Conservation (phyloP, 768 basidiomycete species). For the Psilocybe cubensis region DNA sequence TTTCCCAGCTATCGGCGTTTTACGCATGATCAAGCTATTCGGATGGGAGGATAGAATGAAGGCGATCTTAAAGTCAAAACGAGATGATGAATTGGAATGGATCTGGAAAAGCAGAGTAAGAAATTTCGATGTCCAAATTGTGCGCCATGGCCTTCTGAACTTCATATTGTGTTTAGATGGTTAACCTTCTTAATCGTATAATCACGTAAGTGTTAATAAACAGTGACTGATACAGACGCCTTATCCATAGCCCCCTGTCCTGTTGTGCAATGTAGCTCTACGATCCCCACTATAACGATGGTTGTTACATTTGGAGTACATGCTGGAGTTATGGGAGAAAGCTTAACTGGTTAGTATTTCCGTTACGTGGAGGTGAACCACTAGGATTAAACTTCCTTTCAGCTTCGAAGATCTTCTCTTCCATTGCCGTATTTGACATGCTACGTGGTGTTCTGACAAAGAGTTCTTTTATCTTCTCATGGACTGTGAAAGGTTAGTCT, state of each 20-base stretch:
- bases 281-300: constrained; percentile 69
- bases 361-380: constrained; percentile 25
- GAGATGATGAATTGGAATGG: constrained; percentile 65
- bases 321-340: constrained; percentile 37
- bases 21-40: constrained; percentile 80
- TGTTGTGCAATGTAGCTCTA: constrained; percentile 39
- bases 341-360: constrained; percentile 21
- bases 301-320: constrained; percentile 63
- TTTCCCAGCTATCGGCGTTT: constrained; percentile 50
- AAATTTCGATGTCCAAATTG: not conserved
- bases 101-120: constrained; percentile 43
- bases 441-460: constrained; percentile 55
- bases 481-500: constrained; percentile 13
- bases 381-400: constrained; percentile 26
- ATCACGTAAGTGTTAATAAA: not conserved
- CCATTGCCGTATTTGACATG: constrained; percentile 47
- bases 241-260: not conserved
- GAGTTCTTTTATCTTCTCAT: constrained; percentile 24
- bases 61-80: constrained; percentile 53
- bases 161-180: not conserved
- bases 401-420: constrained; percentile 48
- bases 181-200: not conserved
- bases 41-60: constrained; percentile 68
- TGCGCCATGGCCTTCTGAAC: no score
- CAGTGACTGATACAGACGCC: not conserved